phyloP scores from a whole-genome alignment of 2,329 filamentous ascomycete species.

The Orbilia javanica region DNA sequence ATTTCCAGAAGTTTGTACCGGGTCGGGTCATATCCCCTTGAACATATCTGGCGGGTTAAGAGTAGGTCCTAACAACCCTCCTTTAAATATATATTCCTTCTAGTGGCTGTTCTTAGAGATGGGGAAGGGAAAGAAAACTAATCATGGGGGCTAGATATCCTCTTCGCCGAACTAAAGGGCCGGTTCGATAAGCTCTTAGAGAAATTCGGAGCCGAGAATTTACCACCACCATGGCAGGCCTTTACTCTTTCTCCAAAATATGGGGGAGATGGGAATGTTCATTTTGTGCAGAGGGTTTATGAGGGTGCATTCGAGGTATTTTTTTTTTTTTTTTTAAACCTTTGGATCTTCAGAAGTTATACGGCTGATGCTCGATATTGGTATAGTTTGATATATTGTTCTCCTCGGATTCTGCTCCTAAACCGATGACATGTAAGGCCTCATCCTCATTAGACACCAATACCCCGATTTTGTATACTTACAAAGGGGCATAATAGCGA shows the following conservation, averaged over 20 bases:
- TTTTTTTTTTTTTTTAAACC: too few species aligned
- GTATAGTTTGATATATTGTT: constrained; percentile 87
- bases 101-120: too few species aligned
- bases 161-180: constrained; percentile 75
- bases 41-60: constrained; percentile 87
- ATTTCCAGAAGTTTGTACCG: constrained; percentile 67
- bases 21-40: constrained; percentile 75
- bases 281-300: constrained; percentile 91
- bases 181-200: constrained; percentile 73
- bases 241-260: constrained; percentile 81
- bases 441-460: background rate
- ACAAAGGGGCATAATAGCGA: constrained; percentile 62
- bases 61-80: constrained; percentile 65
- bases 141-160: constrained; percentile 66
- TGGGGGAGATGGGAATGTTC: constrained; percentile 73
- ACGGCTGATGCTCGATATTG: background rate
- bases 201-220: constrained; percentile 74
- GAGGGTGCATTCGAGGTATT: constrained; percentile 81
- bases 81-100: too few species aligned
- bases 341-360: too few species aligned
- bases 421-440: constrained; percentile 69
- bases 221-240: constrained; percentile 85
- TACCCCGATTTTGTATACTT: constrained; percentile 46
- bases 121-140: background rate
- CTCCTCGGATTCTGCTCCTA: constrained; percentile 78